These are phyloP conservation scores for Ogataea salicorniae DNA, from an alignment of 805 yeast genomes.

Conservation along the genomic window DNA sequence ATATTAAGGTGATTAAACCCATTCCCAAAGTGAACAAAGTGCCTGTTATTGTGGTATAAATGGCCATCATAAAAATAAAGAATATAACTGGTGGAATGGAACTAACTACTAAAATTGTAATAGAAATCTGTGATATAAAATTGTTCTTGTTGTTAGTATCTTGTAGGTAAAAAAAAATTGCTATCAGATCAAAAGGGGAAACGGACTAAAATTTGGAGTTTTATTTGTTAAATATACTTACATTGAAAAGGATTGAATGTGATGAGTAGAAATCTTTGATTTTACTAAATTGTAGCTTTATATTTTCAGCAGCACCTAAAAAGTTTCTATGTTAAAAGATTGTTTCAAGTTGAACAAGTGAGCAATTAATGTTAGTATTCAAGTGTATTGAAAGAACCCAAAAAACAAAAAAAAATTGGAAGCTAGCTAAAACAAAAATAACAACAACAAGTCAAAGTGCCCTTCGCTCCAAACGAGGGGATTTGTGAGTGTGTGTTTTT, in stretches of 20 bases:
- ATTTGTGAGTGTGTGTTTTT: too few species aligned
- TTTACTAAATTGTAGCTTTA: neutral
- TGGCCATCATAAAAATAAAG: constrained; percentile 11
- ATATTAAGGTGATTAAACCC: constrained; percentile 7
- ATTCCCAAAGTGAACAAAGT: constrained; percentile 16
- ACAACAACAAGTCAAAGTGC: too few species aligned
- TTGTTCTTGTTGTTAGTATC: constrained; percentile 4
- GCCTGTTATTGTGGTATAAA: constrained; percentile 12
- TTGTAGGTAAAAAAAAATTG: neutral
- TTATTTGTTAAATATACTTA: neutral
- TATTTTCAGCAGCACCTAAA: neutral
- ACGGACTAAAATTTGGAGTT: too few species aligned
- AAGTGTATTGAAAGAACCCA: too few species aligned
- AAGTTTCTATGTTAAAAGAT: too few species aligned
- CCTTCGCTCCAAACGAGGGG: neutral
- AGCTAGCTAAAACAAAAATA: too few species aligned
- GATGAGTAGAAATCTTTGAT: neutral
- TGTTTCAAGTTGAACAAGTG: too few species aligned
- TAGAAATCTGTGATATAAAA: constrained; percentile 3
- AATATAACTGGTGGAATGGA: constrained; percentile 13
- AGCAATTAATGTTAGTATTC: too few species aligned
- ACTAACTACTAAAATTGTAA: constrained; percentile 11
- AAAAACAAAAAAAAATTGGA: too few species aligned
- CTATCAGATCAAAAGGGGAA: neutral
- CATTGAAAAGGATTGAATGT: constrained; percentile 1